Evolutionary conservation across 306 rosid species (phyloP), one percentile per base, ranked within the genome.

Genomic region (Prunus campanulata): DNA sequence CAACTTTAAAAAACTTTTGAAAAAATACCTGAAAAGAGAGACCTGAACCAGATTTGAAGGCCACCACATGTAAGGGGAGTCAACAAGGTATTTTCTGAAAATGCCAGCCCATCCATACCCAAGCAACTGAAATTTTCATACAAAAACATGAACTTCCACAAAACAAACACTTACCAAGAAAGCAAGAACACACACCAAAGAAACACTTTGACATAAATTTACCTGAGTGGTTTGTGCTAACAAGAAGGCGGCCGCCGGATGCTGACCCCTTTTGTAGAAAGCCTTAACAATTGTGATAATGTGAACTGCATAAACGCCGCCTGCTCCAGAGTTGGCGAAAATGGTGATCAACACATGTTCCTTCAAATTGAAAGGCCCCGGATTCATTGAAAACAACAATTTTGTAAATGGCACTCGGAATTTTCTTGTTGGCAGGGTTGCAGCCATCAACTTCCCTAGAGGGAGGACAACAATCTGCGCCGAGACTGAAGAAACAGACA

Each of bases 51-150:
- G 90, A 68, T 94, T 91, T 32, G 88, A 2, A 4, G 98, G 98
- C 97, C 98, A 94, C 97, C 98, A 94, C 98, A 94, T 94, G 79
- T 90, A 91, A 2, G 98, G 94, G 30, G 98, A 94, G 64, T 94
- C 98, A 32, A 94, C 95, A 19, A 94, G 95, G 75, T 62, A 84
- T 75, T 27, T 90, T 80, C 98, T 85, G 86, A 91, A 94, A 24
- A 91, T 18, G 8, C 98, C 98, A 79, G 96, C 98, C 98, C 97
- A 94, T 49, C 98, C 98, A 70, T 90, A 94, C 14, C 98, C 98
- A 83, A 91, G 96, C 97, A 94, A 84, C 96, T 93, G 82, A 46
- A 76, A 69, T 42, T 66, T 32, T 78, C 63, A 72, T 12, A 47
- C 35, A 65, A 10, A 71, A 20, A 13, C 13, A 46, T 35, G 14